Evolutionary conservation across 768 basidiomycete species (phyloP), one percentile per base, ranked within the genome.

Genomic region (Russula compacta): DNA sequence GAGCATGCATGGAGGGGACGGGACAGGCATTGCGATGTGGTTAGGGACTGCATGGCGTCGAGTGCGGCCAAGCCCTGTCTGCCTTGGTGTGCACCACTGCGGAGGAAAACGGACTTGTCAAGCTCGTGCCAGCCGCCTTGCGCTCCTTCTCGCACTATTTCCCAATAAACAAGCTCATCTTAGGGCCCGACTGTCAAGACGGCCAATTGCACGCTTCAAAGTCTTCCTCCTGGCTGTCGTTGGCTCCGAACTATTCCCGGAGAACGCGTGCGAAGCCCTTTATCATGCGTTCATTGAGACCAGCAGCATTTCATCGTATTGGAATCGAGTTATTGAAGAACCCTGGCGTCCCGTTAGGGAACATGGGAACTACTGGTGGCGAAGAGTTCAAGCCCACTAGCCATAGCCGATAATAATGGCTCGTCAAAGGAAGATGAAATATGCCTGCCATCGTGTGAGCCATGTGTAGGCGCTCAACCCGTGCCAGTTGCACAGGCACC

Each of bases 371-470:
- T 36, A 83, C 78, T 0, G 76, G 74, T 36, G 73, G 70, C 1
- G 58, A 71, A n/a, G 70, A 74, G 76, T 39, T 82, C 82, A 36
- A 92, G 76, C 11, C 80, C 81, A 1, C 80, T 83, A 0, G 82
- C 71, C 60, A 95, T 81, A 0, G 92, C 91, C 0, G 80, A 84
- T 1, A 86, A 84, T 29, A 92, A 77, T 0, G 89, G 88, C 66
- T 87, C 89, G 69, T 92, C 89, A 62, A 92, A 87, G 0, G 87
- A 85, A 0, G 83, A 79, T 0, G 82, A 76, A 0, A 71, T 71
- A 11, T 75, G 76, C 14, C 75, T 74, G 10, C 74, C 70, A 17
- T 79, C 78, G 15, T 73, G 76, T 3, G 78, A 77, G 2, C 78
- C 82, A 56, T 83, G 79, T 2, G 85, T 75, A 61, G 85, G 85